Evolutionary conservation across 2,329 filamentous ascomycete species (phyloP).

Genomic region (Cladosporium sp.): DNA sequence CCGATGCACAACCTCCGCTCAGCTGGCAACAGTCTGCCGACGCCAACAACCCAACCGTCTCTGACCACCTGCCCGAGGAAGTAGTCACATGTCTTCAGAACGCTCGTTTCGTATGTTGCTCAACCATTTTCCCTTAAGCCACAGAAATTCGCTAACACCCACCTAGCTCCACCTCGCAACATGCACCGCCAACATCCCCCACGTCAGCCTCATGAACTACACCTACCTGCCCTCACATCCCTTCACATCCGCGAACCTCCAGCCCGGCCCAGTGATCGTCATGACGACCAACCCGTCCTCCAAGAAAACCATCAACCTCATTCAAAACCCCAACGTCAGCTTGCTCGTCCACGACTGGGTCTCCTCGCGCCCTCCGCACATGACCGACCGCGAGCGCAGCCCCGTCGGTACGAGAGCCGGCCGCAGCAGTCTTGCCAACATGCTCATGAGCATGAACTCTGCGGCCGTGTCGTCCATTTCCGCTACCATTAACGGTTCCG

Average conservation of each 20-base stretch:
- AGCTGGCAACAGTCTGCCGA: constrained; percentile 55
- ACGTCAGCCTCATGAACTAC: constrained; percentile 98
- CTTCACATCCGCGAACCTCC: constrained; percentile 15
- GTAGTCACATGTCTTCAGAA: constrained; percentile 91
- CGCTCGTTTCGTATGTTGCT: constrained; percentile 76
- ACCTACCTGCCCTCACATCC: constrained; percentile 71
- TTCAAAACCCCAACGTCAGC: constrained; percentile 80
- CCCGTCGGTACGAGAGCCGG: constrained; percentile 49
- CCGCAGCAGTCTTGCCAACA: constrained; percentile 71
- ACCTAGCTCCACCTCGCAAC: constrained; percentile 89
- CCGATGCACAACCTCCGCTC: constrained; percentile 25
- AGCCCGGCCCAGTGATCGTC: constrained; percentile 62
- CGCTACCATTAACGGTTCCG: constrained; percentile 88
- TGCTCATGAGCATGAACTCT: constrained; percentile 88
- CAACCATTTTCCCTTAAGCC: background rate
- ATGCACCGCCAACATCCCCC: constrained; percentile 74
- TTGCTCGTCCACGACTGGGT: constrained; percentile 99
- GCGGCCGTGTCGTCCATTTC: constrained; percentile 83
- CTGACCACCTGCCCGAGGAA: constrained; percentile 70
- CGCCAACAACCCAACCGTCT: constrained; percentile 65
- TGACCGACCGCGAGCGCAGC: constrained; percentile 50
- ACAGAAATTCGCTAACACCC: constrained; percentile 4
- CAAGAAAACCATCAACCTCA: constrained; percentile 76
- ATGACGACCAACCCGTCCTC: constrained; percentile 82
- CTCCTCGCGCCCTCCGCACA: constrained; percentile 77